Evolutionary conservation across 768 basidiomycete genomes (phyloP).

Genomic region (Ramaria sp.): DNA sequence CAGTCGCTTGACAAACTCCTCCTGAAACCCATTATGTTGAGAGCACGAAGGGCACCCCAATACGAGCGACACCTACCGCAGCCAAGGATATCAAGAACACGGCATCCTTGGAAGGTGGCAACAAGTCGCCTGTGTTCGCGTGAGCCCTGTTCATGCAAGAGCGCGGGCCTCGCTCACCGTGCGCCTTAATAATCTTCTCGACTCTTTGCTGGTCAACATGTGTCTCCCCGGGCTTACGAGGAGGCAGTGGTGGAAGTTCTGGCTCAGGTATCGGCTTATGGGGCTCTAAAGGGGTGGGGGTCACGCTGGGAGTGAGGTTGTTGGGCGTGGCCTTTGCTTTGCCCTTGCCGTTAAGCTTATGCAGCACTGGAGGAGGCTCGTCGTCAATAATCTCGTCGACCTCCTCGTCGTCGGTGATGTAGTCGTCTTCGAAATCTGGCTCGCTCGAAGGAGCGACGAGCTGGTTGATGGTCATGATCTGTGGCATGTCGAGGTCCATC

Average conservation of each 20-base stretch:
- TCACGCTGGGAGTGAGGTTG: conserved; percentile 1
- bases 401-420: conserved; percentile 34
- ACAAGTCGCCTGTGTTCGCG: conserved; percentile 38
- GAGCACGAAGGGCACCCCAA: not conserved
- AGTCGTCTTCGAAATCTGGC: conserved; percentile 11
- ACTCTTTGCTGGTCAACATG: conserved; percentile 55
- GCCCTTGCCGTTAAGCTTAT: conserved; percentile 8
- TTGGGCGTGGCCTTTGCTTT: conserved; percentile 5
- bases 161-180: conserved; percentile 36
- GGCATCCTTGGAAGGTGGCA: conserved; percentile 64
- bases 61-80: conserved; percentile 39
- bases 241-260: conserved; percentile 6
- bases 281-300: not conserved
- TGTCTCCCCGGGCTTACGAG: conserved; percentile 52
- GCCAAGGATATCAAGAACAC: conserved; percentile 66
- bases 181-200: conserved; percentile 71
- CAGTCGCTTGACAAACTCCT: conserved; percentile 77
- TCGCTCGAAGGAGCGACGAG: conserved; percentile 22
- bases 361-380: conserved; percentile 12
- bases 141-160: conserved; percentile 11
- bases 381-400: conserved; percentile 51
- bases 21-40: conserved; percentile 32
- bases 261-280: conserved; percentile 7
- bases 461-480: conserved; percentile 10
- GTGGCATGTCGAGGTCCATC: conserved; percentile 6